These are phyloP conservation scores for Limonium bicolor DNA, from an alignment of 148 eudicot genomes.

Conservation along the genomic window DNA sequence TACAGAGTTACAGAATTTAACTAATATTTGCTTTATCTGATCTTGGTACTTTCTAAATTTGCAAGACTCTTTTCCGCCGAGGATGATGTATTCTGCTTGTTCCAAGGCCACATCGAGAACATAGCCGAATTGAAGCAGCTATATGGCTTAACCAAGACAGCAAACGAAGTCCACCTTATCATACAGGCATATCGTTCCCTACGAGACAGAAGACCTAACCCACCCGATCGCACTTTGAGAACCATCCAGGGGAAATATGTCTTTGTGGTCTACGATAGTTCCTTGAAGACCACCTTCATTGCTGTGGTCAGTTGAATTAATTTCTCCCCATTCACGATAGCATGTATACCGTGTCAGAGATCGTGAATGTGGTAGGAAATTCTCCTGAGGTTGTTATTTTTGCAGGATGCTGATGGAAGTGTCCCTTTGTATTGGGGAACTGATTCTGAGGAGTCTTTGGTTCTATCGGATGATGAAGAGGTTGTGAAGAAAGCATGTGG, in stretches of 20 bases:
- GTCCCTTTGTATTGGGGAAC: slow-evolving; percentile 92
- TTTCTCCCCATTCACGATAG: no score
- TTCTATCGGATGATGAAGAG: slow-evolving; percentile 29
- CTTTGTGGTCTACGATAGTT: slow-evolving; percentile 58
- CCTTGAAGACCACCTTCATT: slow-evolving; percentile 49
- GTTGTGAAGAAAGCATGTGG: slow-evolving; percentile 21
- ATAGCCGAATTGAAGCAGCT: slow-evolving; percentile 70
- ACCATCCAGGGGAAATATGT: slow-evolving; percentile 77
- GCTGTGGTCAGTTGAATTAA: slow-evolving; percentile 53
- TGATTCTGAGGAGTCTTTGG: slow-evolving; percentile 64
- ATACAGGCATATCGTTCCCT: slow-evolving; percentile 78
- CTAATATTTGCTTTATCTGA: no score
- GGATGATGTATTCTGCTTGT: slow-evolving; percentile 91
- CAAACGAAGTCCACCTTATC: slow-evolving; percentile 83
- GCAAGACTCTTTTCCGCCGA: slow-evolving; percentile 73
- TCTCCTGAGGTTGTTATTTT: no score
- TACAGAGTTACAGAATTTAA: no score
- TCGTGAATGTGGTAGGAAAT: no score
- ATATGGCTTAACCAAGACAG: slow-evolving; percentile 73
- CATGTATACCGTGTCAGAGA: no score
- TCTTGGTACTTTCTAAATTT: no score
- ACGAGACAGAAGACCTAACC: slow-evolving; percentile 86
- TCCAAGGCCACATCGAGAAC: slow-evolving; percentile 93
- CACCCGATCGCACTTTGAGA: slow-evolving; percentile 69
- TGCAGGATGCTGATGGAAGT: slow-evolving; percentile 77